Conservation (phyloP, 2,329 filamentous ascomycete genomes). For the Coniochaeta prunicola region DNA sequence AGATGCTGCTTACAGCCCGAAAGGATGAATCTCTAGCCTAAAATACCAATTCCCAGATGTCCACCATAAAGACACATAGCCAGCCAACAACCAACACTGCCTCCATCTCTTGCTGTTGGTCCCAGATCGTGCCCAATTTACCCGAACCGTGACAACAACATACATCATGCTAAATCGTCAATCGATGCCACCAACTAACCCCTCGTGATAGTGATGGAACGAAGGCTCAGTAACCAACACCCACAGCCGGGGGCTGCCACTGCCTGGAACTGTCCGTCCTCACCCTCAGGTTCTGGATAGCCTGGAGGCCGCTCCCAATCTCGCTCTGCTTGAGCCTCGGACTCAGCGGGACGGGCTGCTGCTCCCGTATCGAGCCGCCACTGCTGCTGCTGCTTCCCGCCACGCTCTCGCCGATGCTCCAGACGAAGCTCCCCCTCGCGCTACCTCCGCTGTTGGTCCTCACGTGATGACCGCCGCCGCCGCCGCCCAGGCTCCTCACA, state of each 20-base stretch:
- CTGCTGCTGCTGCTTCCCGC: not conserved
- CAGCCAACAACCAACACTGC: not conserved
- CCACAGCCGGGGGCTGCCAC: not conserved
- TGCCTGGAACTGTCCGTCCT: not conserved
- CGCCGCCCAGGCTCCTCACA: slow-evolving; percentile 12
- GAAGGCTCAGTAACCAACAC: not conserved
- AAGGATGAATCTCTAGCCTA: not conserved
- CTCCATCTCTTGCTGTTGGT: not conserved
- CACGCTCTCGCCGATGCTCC: slow-evolving; percentile 1
- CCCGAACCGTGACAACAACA: not conserved
- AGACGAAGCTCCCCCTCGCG: not conserved
- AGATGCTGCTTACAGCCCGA: not conserved
- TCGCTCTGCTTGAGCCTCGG: not conserved
- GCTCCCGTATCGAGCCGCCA: not conserved
- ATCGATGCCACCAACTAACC: too few relatives aligned
- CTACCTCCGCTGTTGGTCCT: slow-evolving; percentile 13
- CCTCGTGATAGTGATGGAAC: too few relatives aligned
- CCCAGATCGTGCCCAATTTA: not conserved
- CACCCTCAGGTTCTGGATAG: not conserved
- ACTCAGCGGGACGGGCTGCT: not conserved
- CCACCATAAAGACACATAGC: not conserved
- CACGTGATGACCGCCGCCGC: slow-evolving; percentile 9
- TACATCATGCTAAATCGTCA: too few relatives aligned
- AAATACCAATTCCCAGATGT: not conserved
- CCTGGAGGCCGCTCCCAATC: slow-evolving; percentile 1